Evolutionary conservation across 352 stramenopile species (phyloP).

Genomic region (Phytophthora colocasiae): DNA sequence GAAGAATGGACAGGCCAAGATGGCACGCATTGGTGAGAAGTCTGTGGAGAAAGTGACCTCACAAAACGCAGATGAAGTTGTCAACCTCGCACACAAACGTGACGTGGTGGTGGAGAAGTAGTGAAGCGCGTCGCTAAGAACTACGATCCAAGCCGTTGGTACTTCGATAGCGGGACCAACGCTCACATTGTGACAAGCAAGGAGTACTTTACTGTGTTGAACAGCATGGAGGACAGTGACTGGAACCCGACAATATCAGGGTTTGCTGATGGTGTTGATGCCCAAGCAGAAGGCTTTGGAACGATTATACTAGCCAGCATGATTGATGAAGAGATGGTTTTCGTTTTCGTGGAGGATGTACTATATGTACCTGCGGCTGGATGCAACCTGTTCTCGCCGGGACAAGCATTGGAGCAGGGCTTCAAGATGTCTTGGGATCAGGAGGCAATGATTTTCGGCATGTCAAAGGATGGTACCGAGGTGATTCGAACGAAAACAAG

Average conservation of each 20-base stretch:
- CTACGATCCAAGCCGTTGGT: constrained; percentile 12
- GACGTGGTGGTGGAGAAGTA: constrained; percentile 4
- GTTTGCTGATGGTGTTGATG: constrained; percentile 8
- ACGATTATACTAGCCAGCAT: constrained; percentile 11
- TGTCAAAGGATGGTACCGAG: constrained; percentile 16
- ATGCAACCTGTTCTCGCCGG: constrained; percentile 22
- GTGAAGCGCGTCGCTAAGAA: constrained; percentile 1
- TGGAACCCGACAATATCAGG: constrained; percentile 13
- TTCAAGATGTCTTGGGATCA: constrained; percentile 25
- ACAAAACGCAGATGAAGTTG: too few species aligned
- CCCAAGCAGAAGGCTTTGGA: constrained; percentile 18
- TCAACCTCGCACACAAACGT: not conserved
- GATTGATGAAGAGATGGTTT: constrained; percentile 23
- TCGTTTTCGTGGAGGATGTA: constrained; percentile 11
- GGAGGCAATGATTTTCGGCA: constrained; percentile 4
- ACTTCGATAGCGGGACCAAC: constrained; percentile 23
- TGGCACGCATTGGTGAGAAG: not conserved
- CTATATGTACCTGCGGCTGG: constrained; percentile 15
- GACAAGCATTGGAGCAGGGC: constrained; percentile 11
- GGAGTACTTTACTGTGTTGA: constrained; percentile 19
- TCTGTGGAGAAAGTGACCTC: too few species aligned
- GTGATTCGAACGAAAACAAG: constrained; percentile 4
- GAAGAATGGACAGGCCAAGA: constrained; percentile 6
- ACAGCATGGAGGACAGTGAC: constrained; percentile 23
- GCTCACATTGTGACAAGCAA: constrained; percentile 21